Evolutionary conservation across 2,329 filamentous ascomycete genomes (phyloP), one percentile per base, ranked within the genome.

Genomic region (Alternaria solani): DNA sequence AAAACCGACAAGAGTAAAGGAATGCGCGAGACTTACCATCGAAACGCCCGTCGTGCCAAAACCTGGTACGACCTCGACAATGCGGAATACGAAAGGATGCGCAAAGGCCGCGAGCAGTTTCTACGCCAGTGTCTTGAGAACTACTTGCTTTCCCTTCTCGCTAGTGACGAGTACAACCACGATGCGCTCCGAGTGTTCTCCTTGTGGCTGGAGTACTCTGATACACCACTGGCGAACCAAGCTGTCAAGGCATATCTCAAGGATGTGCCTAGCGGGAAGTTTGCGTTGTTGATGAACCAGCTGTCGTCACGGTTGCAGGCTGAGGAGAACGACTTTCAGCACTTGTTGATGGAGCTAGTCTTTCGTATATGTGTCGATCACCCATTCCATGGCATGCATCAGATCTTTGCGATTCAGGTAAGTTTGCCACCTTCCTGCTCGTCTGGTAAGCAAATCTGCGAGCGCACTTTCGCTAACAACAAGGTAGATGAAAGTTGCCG

Each of bases 301-400:
- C 85, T 99, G 32, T 94, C 94, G 6, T 99, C 96, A n/a, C 89
- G 95, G 7, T 82, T 99, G 6, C 88, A 96, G 62, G 87, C 91
- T 62, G 86, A 89, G 32, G 79, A 85, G 1, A 86, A 84, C 16
- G 75, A 82, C 0, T 99, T 99, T 72, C 95, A 99, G 72, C 84
- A 83, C 41, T 83, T 94, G 1, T 82, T 99, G 2, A 87, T 88
- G 52, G 83, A 84, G 2, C 81, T 99, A 18, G 89, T 98, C 4
- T 88, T 89, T 71, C 89, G 89, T 8, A 97, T 99, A 56, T 98
- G 94, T 73, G 84, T 87, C 11, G 93, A 99, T 58, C 95, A 99
- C 79, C 96, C 95, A 0, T 97, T 94, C 76, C 96, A 99, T 75
- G 93, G 93, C 49, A 94, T 98, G 89, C 96, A 99, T 75, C 94